Evolutionary conservation across 202 grass and related monocot genomes (phyloP), one percentile per base, ranked within the genome.

Genomic region (Setaria italica): DNA sequence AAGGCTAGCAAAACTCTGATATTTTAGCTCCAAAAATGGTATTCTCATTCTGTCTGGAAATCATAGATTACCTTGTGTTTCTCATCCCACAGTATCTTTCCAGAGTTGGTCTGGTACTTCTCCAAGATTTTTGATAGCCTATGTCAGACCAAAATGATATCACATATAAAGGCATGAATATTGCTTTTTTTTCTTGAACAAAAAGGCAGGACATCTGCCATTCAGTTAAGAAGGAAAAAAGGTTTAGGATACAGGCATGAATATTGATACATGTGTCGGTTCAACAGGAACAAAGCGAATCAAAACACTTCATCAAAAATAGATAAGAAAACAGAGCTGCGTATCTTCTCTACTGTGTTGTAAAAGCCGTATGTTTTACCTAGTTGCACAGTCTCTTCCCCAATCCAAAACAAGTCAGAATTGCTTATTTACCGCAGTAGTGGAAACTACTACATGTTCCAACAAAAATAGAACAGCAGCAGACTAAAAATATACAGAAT

Each of bases 21-120:
- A 35, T 53, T 80, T n/a, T 77, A 76, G 65, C 70, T 72, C 63
- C 65, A 67, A 53, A 79, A 76, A 82, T 19, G 56, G 41, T 41
- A 55, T 70, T 58, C 3, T 19, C 20, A 33, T 86, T 67, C 68
- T 62, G 37, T 77, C 15, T 56, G 67, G 47, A 86, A 58, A 48
- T 2, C 9, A 37, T 87, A 37, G 42, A 70, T 19, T 90, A 98
- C 95, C 95, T 95, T 94, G 67, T 98, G 95, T 57, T 91, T 93
- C 62, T 92, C 88, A 89, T 90, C 95, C 92, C 95, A 98, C 3
- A 95, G 87, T 77, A 93, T 95, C 85, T 84, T 91, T 47, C 92
- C 91, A 2, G 92, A 98, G 69, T 95, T 93, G 76, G 83, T 82
- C 77, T 95, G 95, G 85, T 95, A 98, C 85, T 93, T 98, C 91